These are phyloP conservation scores for Epichloe gansuensis DNA, from an alignment of 2,329 filamentous ascomycete genomes.

Conservation along the genomic window DNA sequence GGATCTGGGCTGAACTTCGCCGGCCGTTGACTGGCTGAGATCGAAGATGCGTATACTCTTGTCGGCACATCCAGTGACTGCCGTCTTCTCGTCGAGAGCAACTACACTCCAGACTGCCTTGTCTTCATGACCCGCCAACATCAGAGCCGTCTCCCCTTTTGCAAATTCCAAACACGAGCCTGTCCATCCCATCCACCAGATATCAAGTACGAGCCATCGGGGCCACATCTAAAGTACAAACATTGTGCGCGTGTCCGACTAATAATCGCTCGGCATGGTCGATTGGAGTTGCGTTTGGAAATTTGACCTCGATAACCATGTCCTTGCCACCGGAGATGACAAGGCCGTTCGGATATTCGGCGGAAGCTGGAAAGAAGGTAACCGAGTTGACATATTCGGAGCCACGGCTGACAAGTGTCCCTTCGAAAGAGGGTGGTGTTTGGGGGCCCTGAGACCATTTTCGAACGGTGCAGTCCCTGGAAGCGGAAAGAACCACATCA, in stretches of 20 bases:
- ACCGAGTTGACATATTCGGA: slow-evolving; percentile 81
- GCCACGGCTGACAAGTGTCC: slow-evolving; percentile 66
- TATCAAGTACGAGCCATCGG: slow-evolving; percentile 61
- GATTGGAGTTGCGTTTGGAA: slow-evolving; percentile 51
- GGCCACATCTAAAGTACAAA: slow-evolving; percentile 75
- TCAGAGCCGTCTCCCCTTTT: slow-evolving; percentile 64
- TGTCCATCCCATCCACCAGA: slow-evolving; percentile 92
- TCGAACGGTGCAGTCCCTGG: slow-evolving; percentile 81
- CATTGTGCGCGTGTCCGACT: slow-evolving; percentile 75
- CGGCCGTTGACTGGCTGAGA: slow-evolving; percentile 46
- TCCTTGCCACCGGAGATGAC: slow-evolving; percentile 84
- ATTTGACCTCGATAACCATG: slow-evolving; percentile 81
- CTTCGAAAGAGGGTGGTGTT: slow-evolving; percentile 60
- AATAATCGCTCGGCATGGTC: slow-evolving; percentile 79
- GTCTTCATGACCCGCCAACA: slow-evolving; percentile 64
- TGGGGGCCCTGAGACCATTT: slow-evolving; percentile 63
- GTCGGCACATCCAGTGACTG: slow-evolving; percentile 90
- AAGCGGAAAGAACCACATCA: slow-evolving; percentile 68
- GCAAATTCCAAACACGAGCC: slow-evolving; percentile 75
- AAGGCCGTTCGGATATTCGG: slow-evolving; percentile 62
- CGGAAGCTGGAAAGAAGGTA: slow-evolving; percentile 59
- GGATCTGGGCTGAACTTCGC: slow-evolving; percentile 38
- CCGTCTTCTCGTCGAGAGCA: slow-evolving; percentile 63
- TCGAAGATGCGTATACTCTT: slow-evolving; percentile 78
- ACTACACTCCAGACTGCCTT: slow-evolving; percentile 82